A percentile compares a stretch with the other conserved stretches of the same genome.
Evolutionary conservation across 129 eudicot species (phyloP).

Genomic region (Erigeron canadensis): DNA sequence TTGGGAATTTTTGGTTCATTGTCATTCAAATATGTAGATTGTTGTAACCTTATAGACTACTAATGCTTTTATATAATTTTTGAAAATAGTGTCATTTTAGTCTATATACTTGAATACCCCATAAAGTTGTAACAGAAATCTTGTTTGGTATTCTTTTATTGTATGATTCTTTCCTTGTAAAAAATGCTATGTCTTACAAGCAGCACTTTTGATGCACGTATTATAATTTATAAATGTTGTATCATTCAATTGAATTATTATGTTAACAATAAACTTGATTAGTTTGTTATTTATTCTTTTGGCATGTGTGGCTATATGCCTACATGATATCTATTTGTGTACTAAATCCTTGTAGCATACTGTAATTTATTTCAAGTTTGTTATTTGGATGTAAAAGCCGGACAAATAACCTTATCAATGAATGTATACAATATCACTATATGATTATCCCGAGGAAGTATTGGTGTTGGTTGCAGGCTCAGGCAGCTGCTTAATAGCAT

Average conservation of each 20-base stretch:
- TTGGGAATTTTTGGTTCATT: constrained; percentile 15
- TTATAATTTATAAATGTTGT: background rate
- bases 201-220: background rate
- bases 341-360: too few relatives aligned
- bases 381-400: too few relatives aligned
- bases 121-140: background rate
- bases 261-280: background rate
- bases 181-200: background rate
- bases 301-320: background rate
- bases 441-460: too few relatives aligned
- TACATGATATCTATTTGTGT: background rate
- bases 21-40: constrained; percentile 22
- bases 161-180: background rate
- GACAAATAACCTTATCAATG: too few relatives aligned
- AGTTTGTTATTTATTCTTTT: background rate
- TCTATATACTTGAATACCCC: background rate
- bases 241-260: background rate
- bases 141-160: background rate
- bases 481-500: too few relatives aligned
- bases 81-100: background rate
- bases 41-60: constrained; percentile 19
- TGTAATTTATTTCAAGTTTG: too few relatives aligned
- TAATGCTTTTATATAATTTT: background rate
- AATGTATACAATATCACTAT: too few relatives aligned
- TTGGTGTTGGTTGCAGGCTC: too few relatives aligned